A percentile compares a stretch with the other conserved stretches of the same genome.
Conservation (phyloP, 2,329 filamentous ascomycete species). For the Drechslerella coelobrocha region DNA sequence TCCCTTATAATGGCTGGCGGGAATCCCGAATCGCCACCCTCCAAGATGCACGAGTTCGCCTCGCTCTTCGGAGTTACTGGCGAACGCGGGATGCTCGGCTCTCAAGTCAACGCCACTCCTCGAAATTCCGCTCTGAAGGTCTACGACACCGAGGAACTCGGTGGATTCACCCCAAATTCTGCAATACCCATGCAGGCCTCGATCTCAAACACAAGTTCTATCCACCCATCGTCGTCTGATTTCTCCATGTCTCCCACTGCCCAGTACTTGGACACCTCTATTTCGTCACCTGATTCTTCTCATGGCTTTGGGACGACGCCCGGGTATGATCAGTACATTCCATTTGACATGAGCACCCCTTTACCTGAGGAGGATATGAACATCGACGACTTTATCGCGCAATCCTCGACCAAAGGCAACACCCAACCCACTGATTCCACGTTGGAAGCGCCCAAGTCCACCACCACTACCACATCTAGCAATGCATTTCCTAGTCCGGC, state of each 20-base stretch:
- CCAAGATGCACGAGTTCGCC: slow-evolving; percentile 28
- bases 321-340: slow-evolving; percentile 45
- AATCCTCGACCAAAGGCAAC: slow-evolving; percentile 13
- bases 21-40: slow-evolving; percentile 40
- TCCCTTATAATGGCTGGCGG: slow-evolving; percentile 34
- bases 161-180: slow-evolving; percentile 46
- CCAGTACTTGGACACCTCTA: slow-evolving; percentile 40
- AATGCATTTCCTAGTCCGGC: slow-evolving; percentile 40
- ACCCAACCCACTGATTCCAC: slow-evolving; percentile 22
- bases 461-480: slow-evolving; percentile 6
- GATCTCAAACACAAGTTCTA: slow-evolving; percentile 40
- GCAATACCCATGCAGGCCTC: slow-evolving; percentile 48
- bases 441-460: slow-evolving; percentile 1
- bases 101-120: slow-evolving; percentile 29
- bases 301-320: slow-evolving; percentile 47
- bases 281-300: slow-evolving; percentile 44
- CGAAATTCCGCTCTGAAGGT: slow-evolving; percentile 37
- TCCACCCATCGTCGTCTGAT: slow-evolving; percentile 46
- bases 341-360: slow-evolving; percentile 40
- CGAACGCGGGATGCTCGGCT: slow-evolving; percentile 29
- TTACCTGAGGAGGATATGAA: slow-evolving; percentile 43
- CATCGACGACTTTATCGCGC: slow-evolving; percentile 32
- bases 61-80: slow-evolving; percentile 31
- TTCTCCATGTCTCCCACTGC: slow-evolving; percentile 47
- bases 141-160: slow-evolving; percentile 43